Base-by-base conservation (phyloP, 2,329 filamentous ascomycete species). In the Aspergillus calidoustus region DNA sequence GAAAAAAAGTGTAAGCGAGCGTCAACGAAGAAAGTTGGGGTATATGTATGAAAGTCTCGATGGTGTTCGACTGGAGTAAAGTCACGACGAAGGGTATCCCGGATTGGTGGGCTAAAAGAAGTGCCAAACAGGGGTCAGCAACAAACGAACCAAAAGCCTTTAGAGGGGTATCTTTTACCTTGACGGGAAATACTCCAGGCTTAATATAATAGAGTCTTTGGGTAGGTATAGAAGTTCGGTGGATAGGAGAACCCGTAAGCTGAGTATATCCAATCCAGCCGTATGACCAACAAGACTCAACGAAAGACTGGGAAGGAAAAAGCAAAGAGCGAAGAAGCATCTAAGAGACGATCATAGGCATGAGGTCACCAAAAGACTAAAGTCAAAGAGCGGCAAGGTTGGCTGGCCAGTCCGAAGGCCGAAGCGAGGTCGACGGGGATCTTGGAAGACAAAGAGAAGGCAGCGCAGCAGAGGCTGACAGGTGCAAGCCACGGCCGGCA, bases 31-130 rank as follows among this genome's bases (percentile, higher is more conserved):
- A 51, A n/a, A 30, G 31, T 22, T 50, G 52, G 34, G 34, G 28
- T 54, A 54, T 61, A 58, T 57, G 54, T 61, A 58, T 57, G 54
- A 43, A 58, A 57, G 23, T 54, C 9, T 41, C 34, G 41, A 49
- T 44, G 44, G 44, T 38, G 31, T 48, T 34, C 51, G 9, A 41
- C 43, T 47, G 43, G 30, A 43, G 48, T 55, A 17, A 28, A 47
- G 54, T 54, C 50, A 54, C 44, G 25, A 25, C 19, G 54, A 41
- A 57, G 30, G 25, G 51, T 54, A 61, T 58, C 50, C 57, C 50
- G 34, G 43, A 58, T 61, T 58, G 59, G 59, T 49, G 50, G 54
- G 54, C 59, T 61, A 61, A 61, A 61, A 54, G 50, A 51, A 58
- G 59, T 34, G 57, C 30, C 59, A 61, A 31, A 54, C 59, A 58